These are phyloP conservation scores for Acephala macrosclerotiorum DNA, from an alignment of 2,329 filamentous ascomycete genomes.

Conservation along the genomic window DNA sequence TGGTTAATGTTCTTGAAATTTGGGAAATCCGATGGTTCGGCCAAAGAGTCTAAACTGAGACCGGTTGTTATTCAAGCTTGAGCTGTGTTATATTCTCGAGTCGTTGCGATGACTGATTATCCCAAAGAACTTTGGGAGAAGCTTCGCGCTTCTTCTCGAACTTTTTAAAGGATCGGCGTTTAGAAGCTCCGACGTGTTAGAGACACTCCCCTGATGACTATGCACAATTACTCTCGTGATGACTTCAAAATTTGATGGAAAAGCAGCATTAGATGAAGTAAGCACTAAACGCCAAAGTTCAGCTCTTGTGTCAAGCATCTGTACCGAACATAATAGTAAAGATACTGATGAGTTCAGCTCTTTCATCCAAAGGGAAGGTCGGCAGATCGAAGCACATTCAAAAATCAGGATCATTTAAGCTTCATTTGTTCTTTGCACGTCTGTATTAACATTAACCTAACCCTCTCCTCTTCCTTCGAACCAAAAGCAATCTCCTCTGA, in stretches of 20 bases:
- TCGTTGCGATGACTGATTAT: too few relatives aligned
- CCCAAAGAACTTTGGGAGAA: too few relatives aligned
- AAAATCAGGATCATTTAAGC: too few relatives aligned
- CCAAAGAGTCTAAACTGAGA: too few relatives aligned
- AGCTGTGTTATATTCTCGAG: too few relatives aligned
- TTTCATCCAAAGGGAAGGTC: background rate
- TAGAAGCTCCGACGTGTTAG: background rate
- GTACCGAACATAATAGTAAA: background rate
- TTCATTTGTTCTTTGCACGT: too few relatives aligned
- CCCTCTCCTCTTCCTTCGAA: too few relatives aligned
- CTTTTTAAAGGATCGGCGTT: constrained; percentile 4
- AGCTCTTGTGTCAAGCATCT: constrained; percentile 1
- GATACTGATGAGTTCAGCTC: background rate
- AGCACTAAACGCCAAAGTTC: background rate
- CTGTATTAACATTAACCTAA: too few relatives aligned
- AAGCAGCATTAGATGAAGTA: constrained; percentile 9
- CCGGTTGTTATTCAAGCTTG: background rate
- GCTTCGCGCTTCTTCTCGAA: constrained; percentile 1
- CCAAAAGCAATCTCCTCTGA: too few relatives aligned
- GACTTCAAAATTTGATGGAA: background rate
- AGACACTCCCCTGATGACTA: background rate
- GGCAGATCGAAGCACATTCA: too few relatives aligned
- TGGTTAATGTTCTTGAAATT: background rate
- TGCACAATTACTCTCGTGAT: background rate
- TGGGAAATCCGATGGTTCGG: background rate